Base-by-base conservation (phyloP, 2,329 filamentous ascomycete species). In the Neofusicoccum sp. region DNA sequence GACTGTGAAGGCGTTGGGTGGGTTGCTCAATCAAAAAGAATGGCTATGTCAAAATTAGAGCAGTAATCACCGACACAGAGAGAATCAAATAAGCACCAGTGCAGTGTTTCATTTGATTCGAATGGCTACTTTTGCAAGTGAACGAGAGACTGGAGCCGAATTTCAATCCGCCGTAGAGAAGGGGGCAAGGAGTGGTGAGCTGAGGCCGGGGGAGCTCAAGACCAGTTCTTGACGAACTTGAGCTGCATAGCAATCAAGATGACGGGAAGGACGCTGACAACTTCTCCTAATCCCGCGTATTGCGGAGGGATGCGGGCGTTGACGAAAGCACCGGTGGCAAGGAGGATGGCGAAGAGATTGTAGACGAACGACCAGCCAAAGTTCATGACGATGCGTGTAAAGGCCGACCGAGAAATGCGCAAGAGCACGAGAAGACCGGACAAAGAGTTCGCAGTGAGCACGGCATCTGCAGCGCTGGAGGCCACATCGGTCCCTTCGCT, bases 251-350 rank as follows among this genome's bases (percentile, higher is more conserved):
- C 87, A 43, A 83, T 82, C 4, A 79, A 70, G 67, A 92, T 83
- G 3, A 93, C 89, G 0, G 90, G 90, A 70, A 91, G 62, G 0
- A 93, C 87, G 68, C 90, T 92, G 0, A 91, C 88, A 31, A 93
- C 71, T 77, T 93, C 90, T 0, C 90, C 90, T 8, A 92, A 69
- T 0, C 88, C 89, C 0, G 89, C 89, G 79, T 82, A 91, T 66
- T 82, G 77, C 0, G 88, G 87, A 14, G 85, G 82, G 68, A 88
- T 86, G 45, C 85, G 78, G 29, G 28, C 60, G 28, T 81, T 77
- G 2, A 88, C 85, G 71, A 90, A 88, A 0, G 85, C 87, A 0
- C 90, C 90, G 0, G 84, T 82, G 0, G 85, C 89, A 0, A 92
- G 79, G 47, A 91, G 74, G 3, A 93, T 79, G 0, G 89, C 89